Evolutionary conservation across 2,329 filamentous ascomycete genomes (phyloP), one percentile per base, ranked within the genome.

Genomic region (Pseudogymnoascus sp.): DNA sequence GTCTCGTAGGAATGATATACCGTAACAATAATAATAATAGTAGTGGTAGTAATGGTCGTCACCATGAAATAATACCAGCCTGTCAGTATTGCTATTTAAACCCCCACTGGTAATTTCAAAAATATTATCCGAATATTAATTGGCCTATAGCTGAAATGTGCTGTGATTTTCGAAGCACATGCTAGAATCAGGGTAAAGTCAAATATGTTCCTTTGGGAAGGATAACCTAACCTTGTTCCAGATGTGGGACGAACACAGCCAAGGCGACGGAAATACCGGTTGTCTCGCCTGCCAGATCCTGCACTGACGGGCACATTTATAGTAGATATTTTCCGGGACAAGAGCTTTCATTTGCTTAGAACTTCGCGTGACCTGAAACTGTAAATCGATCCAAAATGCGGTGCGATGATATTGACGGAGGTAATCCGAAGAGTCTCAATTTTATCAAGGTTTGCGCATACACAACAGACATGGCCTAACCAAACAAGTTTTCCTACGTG

Each of bases 401-500:
- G 8, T 16, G 28, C 28, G 19, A 12, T 30, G n/a, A 19, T 19
- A 19, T 33, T 33, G n/a, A 33, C 16, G n/a, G 11, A 55, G 49
- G n/a, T 55, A 8, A 55, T 55, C 49, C 12, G 49, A 55, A 55
- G 33, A 55, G 49, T 55, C 28, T 55, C 49, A 55, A 55, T 55
- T 33, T 19, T 12, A 55, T 55, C 49, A 33, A 55, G 49, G 25
- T 55, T 55, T 55, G 49, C n/a, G 49, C 49, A 55, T 33, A 30
- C n/a, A 33, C 49, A 19, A 33, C 49, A 19, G 49, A 33, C 28
- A 19, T 2, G 16, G 49, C 49, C 49, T 55, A 55, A 33, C 49
- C 8, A 16, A 55, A 4, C 19, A 28, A 14, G n/a, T 55, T 30
- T 9, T 55, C 49, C 25, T 33, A 12, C 49, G 7, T 33, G 8